Evolutionary conservation across 1,139 yeast genomes (phyloP).

Genomic region (Saccharomyces hybrid): DNA sequence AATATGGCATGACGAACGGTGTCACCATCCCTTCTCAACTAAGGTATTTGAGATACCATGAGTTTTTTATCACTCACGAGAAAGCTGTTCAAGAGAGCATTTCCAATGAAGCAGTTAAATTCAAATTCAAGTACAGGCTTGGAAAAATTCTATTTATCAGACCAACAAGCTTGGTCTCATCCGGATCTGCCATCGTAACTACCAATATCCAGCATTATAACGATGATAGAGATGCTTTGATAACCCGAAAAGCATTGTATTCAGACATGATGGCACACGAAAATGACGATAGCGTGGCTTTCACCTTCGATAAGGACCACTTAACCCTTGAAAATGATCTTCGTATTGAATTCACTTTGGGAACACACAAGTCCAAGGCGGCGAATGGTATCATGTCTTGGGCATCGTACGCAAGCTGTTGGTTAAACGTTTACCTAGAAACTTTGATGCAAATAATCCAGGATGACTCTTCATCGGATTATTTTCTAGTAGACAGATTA

Average conservation of each 20-base stretch:
- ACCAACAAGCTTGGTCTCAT: conserved; percentile 14
- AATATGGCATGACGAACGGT: conserved; percentile 51
- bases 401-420: conserved; percentile 27
- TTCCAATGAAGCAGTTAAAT: conserved; percentile 8
- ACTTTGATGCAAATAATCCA: conserved; percentile 16
- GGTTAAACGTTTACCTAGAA: conserved; percentile 37
- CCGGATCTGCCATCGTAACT: conserved; percentile 13
- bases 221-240: conserved; percentile 8
- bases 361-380: conserved; percentile 9
- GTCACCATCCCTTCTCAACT: conserved; percentile 66
- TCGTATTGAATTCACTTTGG: conserved; percentile 16
- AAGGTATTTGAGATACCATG: conserved; percentile 58
- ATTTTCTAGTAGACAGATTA: conserved; percentile 7
- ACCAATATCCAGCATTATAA: conserved; percentile 25
- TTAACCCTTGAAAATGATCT: conserved; percentile 16
- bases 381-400: conserved; percentile 15
- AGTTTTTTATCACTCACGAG: conserved; percentile 23
- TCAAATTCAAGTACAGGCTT: conserved; percentile 13
- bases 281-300: background rate
- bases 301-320: background rate
- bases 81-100: conserved; percentile 9
- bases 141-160: conserved; percentile 14
- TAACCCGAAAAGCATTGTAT: background rate
- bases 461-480: background rate
- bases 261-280: background rate